These are phyloP conservation scores for Clarireedia hainanense DNA, from an alignment of 2,329 filamentous ascomycete genomes.

Conservation along the genomic window DNA sequence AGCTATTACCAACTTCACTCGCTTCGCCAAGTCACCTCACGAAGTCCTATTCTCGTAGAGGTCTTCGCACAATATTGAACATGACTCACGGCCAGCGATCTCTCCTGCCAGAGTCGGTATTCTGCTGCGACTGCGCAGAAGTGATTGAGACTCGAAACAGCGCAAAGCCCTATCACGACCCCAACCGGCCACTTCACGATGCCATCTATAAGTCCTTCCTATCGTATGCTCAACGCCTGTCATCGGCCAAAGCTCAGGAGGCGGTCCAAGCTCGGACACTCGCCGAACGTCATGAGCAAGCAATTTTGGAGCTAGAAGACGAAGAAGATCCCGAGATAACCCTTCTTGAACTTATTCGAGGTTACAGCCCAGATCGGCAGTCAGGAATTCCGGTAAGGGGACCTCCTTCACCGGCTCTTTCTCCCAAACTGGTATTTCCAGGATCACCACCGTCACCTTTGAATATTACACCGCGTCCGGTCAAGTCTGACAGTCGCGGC, in stretches of 20 bases:
- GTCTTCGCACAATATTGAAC: neutral
- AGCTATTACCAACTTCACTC: too few relatives aligned
- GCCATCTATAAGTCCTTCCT: constrained; percentile 7
- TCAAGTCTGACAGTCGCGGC: neutral
- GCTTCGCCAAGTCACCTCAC: too few relatives aligned
- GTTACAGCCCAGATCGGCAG: neutral
- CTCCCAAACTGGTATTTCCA: neutral
- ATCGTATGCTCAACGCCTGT: constrained; percentile 1
- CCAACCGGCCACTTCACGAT: constrained; percentile 7
- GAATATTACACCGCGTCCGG: neutral
- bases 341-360: constrained; percentile 2
- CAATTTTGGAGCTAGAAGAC: neutral
- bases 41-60: too few relatives aligned
- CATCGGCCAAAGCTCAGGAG: neutral
- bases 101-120: constrained; percentile 1
- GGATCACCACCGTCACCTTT: neutral
- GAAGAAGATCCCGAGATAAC: neutral
- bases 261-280: neutral
- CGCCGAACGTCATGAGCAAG: neutral
- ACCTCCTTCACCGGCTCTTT: neutral
- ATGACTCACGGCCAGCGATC: neutral
- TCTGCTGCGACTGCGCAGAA: constrained; percentile 4
- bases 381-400: neutral
- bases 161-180: constrained; percentile 7
- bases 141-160: neutral